These are phyloP conservation scores for Zoysia matrella DNA, from an alignment of 202 grass and related monocot genomes.

Conservation along the genomic window DNA sequence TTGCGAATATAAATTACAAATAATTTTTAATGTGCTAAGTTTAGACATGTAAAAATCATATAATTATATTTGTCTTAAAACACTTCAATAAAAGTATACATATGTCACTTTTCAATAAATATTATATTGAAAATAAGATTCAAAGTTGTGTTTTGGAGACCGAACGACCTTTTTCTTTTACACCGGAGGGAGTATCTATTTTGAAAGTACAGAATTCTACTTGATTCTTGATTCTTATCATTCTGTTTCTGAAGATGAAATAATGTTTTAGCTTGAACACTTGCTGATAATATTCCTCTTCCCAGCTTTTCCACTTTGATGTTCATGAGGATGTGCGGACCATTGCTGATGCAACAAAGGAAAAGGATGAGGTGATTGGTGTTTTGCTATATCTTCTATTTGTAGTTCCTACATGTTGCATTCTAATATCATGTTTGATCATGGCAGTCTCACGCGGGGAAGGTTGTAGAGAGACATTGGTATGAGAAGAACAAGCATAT, in stretches of 20 bases:
- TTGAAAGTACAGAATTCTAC: background rate
- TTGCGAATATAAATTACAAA: too few species aligned
- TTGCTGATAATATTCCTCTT: conserved; percentile 28
- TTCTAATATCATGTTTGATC: conserved; percentile 27
- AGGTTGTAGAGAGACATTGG: conserved; percentile 98
- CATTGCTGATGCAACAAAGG: conserved; percentile 52
- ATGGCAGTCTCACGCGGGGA: conserved; percentile 92
- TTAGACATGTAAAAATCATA: too few species aligned
- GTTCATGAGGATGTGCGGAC: too few species aligned
- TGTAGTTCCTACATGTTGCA: conserved; percentile 10
- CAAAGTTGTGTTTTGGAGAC: too few species aligned
- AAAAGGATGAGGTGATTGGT: conserved; percentile 89
- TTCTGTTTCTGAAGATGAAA: conserved; percentile 8
- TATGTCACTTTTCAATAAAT: too few species aligned
- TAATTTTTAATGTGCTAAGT: too few species aligned
- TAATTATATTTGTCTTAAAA: too few species aligned
- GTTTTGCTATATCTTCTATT: background rate
- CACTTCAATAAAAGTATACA: too few species aligned
- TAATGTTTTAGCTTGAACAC: conserved; percentile 2
- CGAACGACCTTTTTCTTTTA: too few species aligned
- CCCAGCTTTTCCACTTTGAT: conserved; percentile 13
- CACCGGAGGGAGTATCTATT: background rate
- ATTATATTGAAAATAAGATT: too few species aligned
- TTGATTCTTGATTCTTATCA: background rate
- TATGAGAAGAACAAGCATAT: conserved; percentile 99